Evolutionary conservation across 495 filamentous ascomycete genomes (phyloP).

Genomic region (Chlorociboria aeruginascens): DNA sequence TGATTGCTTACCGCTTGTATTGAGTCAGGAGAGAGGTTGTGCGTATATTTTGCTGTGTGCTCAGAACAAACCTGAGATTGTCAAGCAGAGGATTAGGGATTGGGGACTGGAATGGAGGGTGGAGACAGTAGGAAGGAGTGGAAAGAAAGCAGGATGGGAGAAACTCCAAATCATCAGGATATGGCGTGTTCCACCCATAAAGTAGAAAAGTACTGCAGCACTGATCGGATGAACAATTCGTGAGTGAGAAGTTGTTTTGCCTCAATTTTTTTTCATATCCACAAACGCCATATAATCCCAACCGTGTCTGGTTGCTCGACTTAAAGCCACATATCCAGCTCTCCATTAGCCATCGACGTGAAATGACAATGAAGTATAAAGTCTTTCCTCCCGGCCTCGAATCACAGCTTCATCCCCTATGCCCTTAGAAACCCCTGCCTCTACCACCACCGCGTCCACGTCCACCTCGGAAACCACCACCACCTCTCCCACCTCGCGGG

Average conservation of each 20-base stretch:
- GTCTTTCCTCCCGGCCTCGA: neutral
- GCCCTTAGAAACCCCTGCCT: constrained; percentile 42
- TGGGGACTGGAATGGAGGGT: constrained; percentile 53
- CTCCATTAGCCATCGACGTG: constrained; percentile 8
- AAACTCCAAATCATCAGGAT: constrained; percentile 72
- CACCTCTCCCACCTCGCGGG: constrained; percentile 41
- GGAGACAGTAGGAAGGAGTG: constrained; percentile 73
- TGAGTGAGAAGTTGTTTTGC: constrained; percentile 1
- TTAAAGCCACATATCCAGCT: constrained; percentile 3
- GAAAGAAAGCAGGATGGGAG: constrained; percentile 85
- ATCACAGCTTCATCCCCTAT: neutral
- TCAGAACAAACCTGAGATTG: constrained; percentile 70
- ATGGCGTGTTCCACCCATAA: constrained; percentile 33
- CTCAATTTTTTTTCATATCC: constrained; percentile 16
- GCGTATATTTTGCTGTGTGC: constrained; percentile 85
- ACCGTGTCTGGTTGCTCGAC: neutral
- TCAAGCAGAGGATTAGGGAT: constrained; percentile 49
- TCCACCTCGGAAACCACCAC: constrained; percentile 42
- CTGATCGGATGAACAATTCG: neutral
- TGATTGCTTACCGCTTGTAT: constrained; percentile 44
- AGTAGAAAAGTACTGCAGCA: neutral
- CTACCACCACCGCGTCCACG: constrained; percentile 55
- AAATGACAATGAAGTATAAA: neutral
- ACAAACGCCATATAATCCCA: constrained; percentile 15
- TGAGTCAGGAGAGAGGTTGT: constrained; percentile 54